Evolutionary conservation across 2,329 filamentous ascomycete genomes (phyloP).

Genomic region (Hypomyces rosellus): DNA sequence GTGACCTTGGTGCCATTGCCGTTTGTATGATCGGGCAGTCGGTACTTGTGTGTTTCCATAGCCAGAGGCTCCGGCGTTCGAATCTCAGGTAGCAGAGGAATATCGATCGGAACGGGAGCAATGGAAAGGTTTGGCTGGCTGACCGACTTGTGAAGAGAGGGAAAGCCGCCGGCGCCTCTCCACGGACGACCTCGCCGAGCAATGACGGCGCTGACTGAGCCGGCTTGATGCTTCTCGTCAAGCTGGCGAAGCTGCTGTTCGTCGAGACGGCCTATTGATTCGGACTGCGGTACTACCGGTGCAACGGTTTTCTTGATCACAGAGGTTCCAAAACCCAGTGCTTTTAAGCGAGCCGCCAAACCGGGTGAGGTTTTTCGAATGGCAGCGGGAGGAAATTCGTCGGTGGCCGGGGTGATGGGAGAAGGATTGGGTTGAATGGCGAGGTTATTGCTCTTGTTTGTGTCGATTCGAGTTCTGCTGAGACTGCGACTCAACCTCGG

Average conservation of each 20-base stretch:
- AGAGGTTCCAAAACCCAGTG: conserved; percentile 51
- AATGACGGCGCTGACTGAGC: conserved; percentile 44
- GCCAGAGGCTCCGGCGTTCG: conserved; percentile 43
- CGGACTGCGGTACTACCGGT: conserved; percentile 27
- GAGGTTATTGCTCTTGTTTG: conserved; percentile 7
- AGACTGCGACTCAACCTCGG: neutral
- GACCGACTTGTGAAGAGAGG: conserved; percentile 12
- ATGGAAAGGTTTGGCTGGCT: conserved; percentile 18
- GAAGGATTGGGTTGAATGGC: neutral
- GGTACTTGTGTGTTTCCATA: conserved; percentile 70
- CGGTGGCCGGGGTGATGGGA: neutral
- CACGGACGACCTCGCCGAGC: conserved; percentile 64
- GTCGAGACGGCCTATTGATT: conserved; percentile 60
- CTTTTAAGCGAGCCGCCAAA: conserved; percentile 58
- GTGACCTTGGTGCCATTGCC: conserved; percentile 61
- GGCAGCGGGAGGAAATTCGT: conserved; percentile 22
- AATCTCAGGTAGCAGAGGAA: conserved; percentile 45
- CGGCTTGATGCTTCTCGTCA: conserved; percentile 59
- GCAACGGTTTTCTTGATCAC: conserved; percentile 28
- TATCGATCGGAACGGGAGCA: conserved; percentile 23
- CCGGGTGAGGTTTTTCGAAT: conserved; percentile 57
- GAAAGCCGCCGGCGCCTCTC: conserved; percentile 53
- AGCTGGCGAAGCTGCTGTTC: conserved; percentile 64
- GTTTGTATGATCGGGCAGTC: conserved; percentile 63
- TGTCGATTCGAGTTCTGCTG: conserved; percentile 15